Evolutionary conservation across 1,139 yeast species (phyloP).

Genomic region (Chernovozyma aurita): DNA sequence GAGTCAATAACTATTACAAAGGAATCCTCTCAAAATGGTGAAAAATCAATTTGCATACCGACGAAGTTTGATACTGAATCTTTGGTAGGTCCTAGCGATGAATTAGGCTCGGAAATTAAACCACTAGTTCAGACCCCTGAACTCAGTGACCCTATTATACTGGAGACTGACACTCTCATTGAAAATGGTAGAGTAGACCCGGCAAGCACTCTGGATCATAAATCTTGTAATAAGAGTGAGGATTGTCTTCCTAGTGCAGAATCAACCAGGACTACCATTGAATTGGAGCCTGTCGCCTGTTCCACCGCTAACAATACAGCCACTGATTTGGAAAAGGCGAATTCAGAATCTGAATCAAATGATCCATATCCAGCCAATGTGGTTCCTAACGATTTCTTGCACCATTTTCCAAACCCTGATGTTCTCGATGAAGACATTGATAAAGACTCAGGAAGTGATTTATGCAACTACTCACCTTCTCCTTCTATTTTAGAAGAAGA

Average conservation of each 20-base stretch:
- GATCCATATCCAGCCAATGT: no score
- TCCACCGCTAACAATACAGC: neutral
- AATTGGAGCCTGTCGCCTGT: neutral
- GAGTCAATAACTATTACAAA: neutral
- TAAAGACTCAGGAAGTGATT: neutral
- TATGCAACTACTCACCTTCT: neutral
- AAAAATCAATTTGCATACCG: no score
- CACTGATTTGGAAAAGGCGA: no score
- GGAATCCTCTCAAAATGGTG: no score
- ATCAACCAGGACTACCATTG: neutral
- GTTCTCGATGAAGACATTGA: neutral
- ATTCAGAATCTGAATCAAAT: no score
- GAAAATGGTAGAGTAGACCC: neutral
- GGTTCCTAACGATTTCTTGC: no score
- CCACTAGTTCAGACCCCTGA: neutral
- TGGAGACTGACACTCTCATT: no score
- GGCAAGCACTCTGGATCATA: no score
- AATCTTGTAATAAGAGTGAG: neutral
- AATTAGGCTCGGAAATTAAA: neutral
- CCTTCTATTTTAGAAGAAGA: neutral
- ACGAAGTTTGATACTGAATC: neutral
- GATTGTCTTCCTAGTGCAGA: neutral
- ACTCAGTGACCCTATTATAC: neutral
- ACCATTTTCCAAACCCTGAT: neutral
- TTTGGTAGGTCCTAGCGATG: neutral